phyloP scores from a whole-genome alignment of 768 basidiomycete genomes.

The Thelephora aurantiotincta region DNA sequence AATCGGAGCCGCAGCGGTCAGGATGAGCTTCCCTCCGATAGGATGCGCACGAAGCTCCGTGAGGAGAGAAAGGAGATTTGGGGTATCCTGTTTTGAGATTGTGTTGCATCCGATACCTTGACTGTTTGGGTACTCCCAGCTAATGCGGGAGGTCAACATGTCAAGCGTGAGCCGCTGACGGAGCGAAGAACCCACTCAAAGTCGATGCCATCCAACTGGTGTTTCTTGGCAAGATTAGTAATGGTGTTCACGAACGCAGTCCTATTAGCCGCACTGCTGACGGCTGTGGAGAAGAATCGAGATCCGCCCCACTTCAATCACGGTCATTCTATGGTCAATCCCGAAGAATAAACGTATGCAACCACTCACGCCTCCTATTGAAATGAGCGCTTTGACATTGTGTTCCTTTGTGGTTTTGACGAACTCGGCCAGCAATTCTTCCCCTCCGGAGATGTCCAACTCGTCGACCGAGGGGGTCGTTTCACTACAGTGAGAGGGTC shows the following conservation, averaged over 20 bases:
- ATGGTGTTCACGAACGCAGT: constrained; percentile 44
- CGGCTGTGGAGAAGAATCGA: constrained; percentile 39
- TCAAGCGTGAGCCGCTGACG: background rate
- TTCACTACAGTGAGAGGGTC: background rate
- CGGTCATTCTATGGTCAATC: background rate
- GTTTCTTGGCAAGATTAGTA: constrained; percentile 28
- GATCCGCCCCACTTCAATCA: constrained; percentile 37
- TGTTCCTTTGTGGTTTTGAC: constrained; percentile 18
- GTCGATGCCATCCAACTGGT: constrained; percentile 49
- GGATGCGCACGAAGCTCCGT: constrained; percentile 47
- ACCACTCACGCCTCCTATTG: constrained; percentile 34
- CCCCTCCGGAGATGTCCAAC: constrained; percentile 9
- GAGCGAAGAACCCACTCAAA: constrained; percentile 36
- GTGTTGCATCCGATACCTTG: constrained; percentile 61
- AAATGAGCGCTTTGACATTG: constrained; percentile 42
- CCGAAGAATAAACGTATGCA: background rate
- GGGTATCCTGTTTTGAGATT: constrained; percentile 46
- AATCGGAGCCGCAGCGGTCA: constrained; percentile 60
- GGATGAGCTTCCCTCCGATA: constrained; percentile 39
- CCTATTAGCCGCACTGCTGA: constrained; percentile 39
- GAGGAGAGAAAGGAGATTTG: constrained; percentile 70
- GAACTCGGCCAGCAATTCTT: constrained; percentile 11
- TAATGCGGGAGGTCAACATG: constrained; percentile 13
- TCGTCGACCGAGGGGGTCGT: constrained; percentile 11
- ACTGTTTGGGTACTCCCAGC: constrained; percentile 77